These are phyloP conservation scores for Retiboletus flavoniger DNA, from an alignment of 1,284 basidiomycete genomes.

Conservation along the genomic window DNA sequence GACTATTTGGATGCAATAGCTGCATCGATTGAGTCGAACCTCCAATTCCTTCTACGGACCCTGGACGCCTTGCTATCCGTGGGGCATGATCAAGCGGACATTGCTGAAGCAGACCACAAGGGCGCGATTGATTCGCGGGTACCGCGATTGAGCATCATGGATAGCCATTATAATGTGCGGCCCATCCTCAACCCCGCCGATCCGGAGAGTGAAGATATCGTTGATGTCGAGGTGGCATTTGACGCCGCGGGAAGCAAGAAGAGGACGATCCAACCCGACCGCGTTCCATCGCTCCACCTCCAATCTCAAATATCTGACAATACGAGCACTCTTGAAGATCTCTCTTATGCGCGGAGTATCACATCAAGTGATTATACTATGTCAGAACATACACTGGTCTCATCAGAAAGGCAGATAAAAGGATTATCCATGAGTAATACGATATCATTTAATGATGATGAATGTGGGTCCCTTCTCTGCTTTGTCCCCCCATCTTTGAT, in stretches of 20 bases:
- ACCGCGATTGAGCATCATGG: slow-evolving; percentile 63
- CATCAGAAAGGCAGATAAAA: slow-evolving; percentile 24
- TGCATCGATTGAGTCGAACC: slow-evolving; percentile 52
- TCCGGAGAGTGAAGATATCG: slow-evolving; percentile 52
- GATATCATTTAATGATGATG: slow-evolving; percentile 34
- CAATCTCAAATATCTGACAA: slow-evolving; percentile 37
- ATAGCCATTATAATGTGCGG: slow-evolving; percentile 45
- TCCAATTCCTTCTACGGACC: slow-evolving; percentile 54
- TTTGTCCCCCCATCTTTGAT: slow-evolving; percentile 2
- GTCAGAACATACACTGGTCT: slow-evolving; percentile 27
- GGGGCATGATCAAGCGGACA: slow-evolving; percentile 68
- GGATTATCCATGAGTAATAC: slow-evolving; percentile 24
- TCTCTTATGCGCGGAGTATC: slow-evolving; percentile 19
- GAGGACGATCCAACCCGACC: slow-evolving; percentile 24
- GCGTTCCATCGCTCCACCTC: slow-evolving; percentile 31
- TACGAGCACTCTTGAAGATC: slow-evolving; percentile 36
- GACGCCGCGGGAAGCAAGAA: slow-evolving; percentile 30
- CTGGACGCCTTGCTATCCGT: slow-evolving; percentile 59
- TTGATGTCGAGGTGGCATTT: slow-evolving; percentile 62
- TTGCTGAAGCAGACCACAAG: slow-evolving; percentile 65
- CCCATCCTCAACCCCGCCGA: slow-evolving; percentile 39
- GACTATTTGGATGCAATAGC: slow-evolving; percentile 50
- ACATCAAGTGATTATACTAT: slow-evolving; percentile 28
- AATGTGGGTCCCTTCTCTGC: slow-evolving; percentile 33
- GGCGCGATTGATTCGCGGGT: slow-evolving; percentile 72